Conservation (phyloP, 441 rosid species). For the Gossypium davidsonii region DNA sequence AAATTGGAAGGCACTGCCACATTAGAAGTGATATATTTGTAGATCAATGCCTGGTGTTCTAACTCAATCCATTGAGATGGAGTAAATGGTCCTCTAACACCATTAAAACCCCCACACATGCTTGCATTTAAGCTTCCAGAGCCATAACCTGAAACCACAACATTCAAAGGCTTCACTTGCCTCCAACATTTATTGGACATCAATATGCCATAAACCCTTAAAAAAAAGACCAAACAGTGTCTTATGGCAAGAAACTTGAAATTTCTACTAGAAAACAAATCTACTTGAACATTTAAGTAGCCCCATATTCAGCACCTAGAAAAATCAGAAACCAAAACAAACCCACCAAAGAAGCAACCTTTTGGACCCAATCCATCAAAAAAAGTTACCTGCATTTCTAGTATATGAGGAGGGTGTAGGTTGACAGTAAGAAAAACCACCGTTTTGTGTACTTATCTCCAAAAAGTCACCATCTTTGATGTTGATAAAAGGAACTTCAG, state of each 20-base stretch:
- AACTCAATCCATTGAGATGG: constrained; percentile 86
- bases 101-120: constrained; percentile 44
- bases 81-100: constrained; percentile 64
- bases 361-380: constrained; percentile 11
- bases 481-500: constrained; percentile 34
- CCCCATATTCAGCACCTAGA: background rate
- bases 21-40: constrained; percentile 68
- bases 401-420: constrained; percentile 25
- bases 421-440: constrained; percentile 32
- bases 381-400: constrained; percentile 40
- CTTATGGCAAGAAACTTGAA: background rate
- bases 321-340: constrained; percentile 11
- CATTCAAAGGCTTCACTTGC: background rate
- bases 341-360: background rate
- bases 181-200: constrained; percentile 11
- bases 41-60: constrained; percentile 87
- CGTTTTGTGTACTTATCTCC: constrained; percentile 29
- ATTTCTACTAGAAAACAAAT: constrained; percentile 13
- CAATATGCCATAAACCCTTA: background rate
- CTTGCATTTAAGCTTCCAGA: constrained; percentile 42
- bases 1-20: constrained; percentile 73
- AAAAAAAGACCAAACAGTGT: background rate
- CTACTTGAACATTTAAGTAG: no score
- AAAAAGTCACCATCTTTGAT: constrained; percentile 28
- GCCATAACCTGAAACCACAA: constrained; percentile 39